Evolutionary conservation across 129 eudicot genomes (phyloP), one percentile per base, ranked within the genome.

Genomic region (Escallonia rubra): DNA sequence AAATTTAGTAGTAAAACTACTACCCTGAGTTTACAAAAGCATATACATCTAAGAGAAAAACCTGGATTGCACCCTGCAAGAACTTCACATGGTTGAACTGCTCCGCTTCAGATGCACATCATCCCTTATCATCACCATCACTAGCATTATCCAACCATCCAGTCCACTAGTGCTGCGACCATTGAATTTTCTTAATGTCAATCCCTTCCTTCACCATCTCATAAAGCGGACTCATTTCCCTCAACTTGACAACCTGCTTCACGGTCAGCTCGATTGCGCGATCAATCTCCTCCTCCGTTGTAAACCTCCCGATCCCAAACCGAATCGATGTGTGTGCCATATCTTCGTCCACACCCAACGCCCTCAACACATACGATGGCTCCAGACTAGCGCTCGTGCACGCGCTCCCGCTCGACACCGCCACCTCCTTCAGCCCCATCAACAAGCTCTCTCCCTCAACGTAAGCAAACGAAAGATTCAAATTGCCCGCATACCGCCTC

Each of bases 361-460:
- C 99, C 65, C 99, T 86, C 78, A 93, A 61, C 61, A 93, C 99
- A 68, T 93, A 93, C 5, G 96, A 89, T 2, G 96, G 99, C 79
- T 93, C 99, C 75, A 93, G 83, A 74, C 99, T 93, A 56, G 99
- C 99, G 77, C 99, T 93, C 6, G 99, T 93, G 61, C 99, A 93
- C 0, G 99, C 99, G 72, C 99, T 93, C 44, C 99, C 99, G 81
- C 99, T 93, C 0, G 99, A 93, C 12, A 93, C 99, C 4, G 96
- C 99, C 51, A 93, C 96, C 74, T 93, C 96, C 79, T 93, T 93
- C 85, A 93, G 76, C 64, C 99, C 99, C 99, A 93, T 93, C 59
- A 93, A 80, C 86, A 93, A 79, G 73, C 99, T 93, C 79, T 93
- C 99, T 12, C 98, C 98, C 78, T 93, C 96, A 15, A 93, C 99